These are phyloP conservation scores for Arachis hypogaea DNA, from an alignment of 306 rosid genomes.

Conservation along the genomic window DNA sequence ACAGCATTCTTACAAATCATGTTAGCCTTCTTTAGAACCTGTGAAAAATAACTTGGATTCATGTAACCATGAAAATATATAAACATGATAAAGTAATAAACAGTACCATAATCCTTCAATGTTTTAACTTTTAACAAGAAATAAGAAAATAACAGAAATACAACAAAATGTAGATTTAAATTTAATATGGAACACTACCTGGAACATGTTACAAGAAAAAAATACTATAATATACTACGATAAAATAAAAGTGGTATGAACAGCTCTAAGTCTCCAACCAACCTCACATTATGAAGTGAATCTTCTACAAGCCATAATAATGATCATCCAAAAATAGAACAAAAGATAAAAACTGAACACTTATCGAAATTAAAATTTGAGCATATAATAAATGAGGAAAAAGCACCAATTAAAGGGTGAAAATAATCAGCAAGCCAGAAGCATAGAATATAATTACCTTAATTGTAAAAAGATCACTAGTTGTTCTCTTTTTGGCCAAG, in stretches of 20 bases:
- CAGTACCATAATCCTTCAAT: conserved; percentile 14
- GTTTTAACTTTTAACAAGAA: not conserved
- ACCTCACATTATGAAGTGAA: conserved; percentile 21
- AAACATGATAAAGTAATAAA: conserved; percentile 15
- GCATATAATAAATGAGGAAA: too few species aligned
- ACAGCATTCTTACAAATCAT: conserved; percentile 99
- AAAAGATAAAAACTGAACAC: too few species aligned
- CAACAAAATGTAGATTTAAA: conserved; percentile 10
- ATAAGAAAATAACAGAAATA: conserved; percentile 2
- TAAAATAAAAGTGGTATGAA: conserved; percentile 23
- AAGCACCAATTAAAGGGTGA: not conserved
- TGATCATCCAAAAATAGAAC: conserved; percentile 8
- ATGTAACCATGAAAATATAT: conserved; percentile 22
- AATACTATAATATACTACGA: conserved; percentile 19
- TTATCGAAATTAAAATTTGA: too few species aligned
- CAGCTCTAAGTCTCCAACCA: conserved; percentile 15
- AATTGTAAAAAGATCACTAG: conserved; percentile 97
- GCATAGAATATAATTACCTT: conserved; percentile 52
- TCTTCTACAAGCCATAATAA: conserved; percentile 27
- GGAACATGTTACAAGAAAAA: conserved; percentile 21
- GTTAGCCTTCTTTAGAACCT: conserved; percentile 97
- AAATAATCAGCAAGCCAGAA: not conserved
- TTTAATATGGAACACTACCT: conserved; percentile 10
- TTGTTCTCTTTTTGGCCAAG: conserved; percentile 95
- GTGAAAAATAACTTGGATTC: conserved; percentile 33